Evolutionary conservation across 2,329 filamentous ascomycete species (phyloP).

Genomic region (Venturia effusa): DNA sequence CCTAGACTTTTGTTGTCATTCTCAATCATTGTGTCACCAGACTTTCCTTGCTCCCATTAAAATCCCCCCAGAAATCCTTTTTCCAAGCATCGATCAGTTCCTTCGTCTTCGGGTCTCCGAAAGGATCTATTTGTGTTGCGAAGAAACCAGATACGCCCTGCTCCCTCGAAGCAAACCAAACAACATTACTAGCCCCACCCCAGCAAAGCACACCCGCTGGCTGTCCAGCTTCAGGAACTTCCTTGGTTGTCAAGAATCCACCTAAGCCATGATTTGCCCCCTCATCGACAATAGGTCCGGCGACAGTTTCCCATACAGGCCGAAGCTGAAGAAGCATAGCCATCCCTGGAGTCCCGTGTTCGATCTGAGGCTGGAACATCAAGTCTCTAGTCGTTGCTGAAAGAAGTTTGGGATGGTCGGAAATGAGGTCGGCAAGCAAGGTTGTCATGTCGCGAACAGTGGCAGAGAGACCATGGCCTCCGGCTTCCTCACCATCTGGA

Average conservation of each 20-base stretch:
- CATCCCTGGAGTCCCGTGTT: background rate
- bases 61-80: conserved; percentile 12
- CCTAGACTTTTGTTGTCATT: too few species aligned
- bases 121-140: conserved; percentile 6
- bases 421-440: conserved; percentile 17
- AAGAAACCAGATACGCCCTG: conserved; percentile 10
- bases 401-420: conserved; percentile 14
- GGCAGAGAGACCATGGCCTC: conserved; percentile 18
- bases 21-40: too few species aligned
- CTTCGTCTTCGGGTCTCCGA: background rate
- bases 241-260: conserved; percentile 11
- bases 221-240: conserved; percentile 11
- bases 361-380: conserved; percentile 20
- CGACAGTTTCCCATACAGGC: conserved; percentile 8
- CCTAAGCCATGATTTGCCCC: conserved; percentile 14
- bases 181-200: conserved; percentile 12
- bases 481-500: conserved; percentile 13
- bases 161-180: conserved; percentile 10
- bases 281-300: conserved; percentile 11
- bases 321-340: conserved; percentile 9
- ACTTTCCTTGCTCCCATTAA: background rate
- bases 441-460: conserved; percentile 17
- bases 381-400: conserved; percentile 15
- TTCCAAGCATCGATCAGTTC: conserved; percentile 13
- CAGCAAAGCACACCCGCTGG: conserved; percentile 11